Base-by-base conservation (phyloP, 1,139 yeast genomes). In the Yamadazyma trypodendri region DNA sequence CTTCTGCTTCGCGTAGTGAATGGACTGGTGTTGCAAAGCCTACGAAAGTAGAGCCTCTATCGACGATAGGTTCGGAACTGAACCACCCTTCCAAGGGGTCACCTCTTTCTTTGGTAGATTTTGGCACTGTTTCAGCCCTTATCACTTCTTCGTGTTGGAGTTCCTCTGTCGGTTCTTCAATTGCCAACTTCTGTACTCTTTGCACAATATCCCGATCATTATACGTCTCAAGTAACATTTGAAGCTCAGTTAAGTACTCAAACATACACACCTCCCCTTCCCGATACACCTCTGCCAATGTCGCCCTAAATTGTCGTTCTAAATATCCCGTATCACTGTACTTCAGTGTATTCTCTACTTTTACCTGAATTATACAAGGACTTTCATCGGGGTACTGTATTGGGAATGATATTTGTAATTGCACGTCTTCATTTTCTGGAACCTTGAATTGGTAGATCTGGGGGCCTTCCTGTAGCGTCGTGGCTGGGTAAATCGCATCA, bases 401-500 rank as follows among this genome's bases (percentile, higher is more conserved):
- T 0, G 95, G 94, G 51, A 92, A 84, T 25, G 84, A 75, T 38
- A 90, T 55, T 48, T 84, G 82, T 12, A 87, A 61, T 3, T 62
- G 58, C 31, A 84, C 63, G 31, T 69, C 70, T 43, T 75, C 77
- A 51, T 84, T 79, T 40, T 74, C 79, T 0, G 97, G 96, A 1
- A 88, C 65, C 9, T 56, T 58, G 24, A 89, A 66, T 20, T 71
- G 72, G 40, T 79, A 77, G 1, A 72, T 54, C 17, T 62, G 65
- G 0, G 71, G 65, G 0, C 61, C 68, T 14, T 61, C 41, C 13
- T 50, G 48, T 11, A 51, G 48, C 2, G 65, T 41, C 48, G 70
- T 69, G 12, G 72, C 85, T 1, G 95, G 96, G 53, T 79, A 90
- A n/a, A 92, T 90, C 2, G 96, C 95, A 44, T 86, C 85, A 15